A percentile compares a stretch with the other conserved stretches of the same genome.
These are phyloP conservation scores for Cryptococcus amylolentus DNA, from an alignment of 1,284 basidiomycete species.

Conservation along the genomic window DNA sequence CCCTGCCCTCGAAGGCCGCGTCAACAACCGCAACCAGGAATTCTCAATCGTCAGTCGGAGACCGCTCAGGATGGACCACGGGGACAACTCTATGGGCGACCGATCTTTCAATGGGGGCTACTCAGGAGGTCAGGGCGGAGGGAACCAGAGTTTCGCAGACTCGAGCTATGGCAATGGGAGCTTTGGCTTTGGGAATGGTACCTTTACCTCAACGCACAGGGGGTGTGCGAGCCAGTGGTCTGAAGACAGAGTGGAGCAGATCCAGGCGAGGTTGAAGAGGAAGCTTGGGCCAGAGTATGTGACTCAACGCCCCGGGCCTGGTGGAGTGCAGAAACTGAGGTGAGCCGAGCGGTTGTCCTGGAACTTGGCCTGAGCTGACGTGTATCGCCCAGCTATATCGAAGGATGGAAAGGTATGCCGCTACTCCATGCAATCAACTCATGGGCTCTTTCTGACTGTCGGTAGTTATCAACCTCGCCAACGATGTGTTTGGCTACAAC, in stretches of 20 bases:
- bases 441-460: not conserved
- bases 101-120: too few species aligned
- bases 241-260: conserved; percentile 61
- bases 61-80: conserved; percentile 11
- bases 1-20: not conserved
- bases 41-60: not conserved
- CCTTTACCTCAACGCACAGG: not conserved
- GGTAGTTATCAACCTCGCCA: conserved; percentile 82
- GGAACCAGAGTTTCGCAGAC: too few species aligned
- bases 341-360: conserved; percentile 7
- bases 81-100: conserved; percentile 14
- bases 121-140: too few species aligned
- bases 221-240: conserved; percentile 44
- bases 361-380: conserved; percentile 1
- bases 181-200: not conserved
- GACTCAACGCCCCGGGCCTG: conserved; percentile 81
- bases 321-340: conserved; percentile 58
- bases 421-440: not conserved
- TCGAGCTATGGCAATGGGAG: conserved; percentile 13
- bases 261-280: conserved; percentile 79
- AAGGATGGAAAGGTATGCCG: conserved; percentile 76
- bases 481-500: conserved; percentile 97
- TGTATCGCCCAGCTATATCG: conserved; percentile 68
- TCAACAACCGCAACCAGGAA: not conserved
- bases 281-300: conserved; percentile 92